Conservation (phyloP, 306 rosid species). For the Herpetospermum pedunculosum region DNA sequence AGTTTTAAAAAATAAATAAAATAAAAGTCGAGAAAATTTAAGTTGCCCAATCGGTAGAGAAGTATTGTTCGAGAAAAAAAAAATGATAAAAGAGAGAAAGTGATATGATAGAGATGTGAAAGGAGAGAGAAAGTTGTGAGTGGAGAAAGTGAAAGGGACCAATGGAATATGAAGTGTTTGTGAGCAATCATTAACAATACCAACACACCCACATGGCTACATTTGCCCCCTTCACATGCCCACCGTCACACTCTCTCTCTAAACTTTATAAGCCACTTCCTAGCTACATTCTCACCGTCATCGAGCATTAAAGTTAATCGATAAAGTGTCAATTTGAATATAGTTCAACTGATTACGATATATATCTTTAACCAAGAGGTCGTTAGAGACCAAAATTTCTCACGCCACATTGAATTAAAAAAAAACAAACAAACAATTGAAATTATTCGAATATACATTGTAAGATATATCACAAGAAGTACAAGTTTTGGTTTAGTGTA, state of each 20-base stretch:
- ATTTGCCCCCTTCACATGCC: neutral
- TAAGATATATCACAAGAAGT: neutral
- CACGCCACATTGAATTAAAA: too few species aligned
- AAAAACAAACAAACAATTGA: too few species aligned
- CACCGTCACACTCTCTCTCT: neutral
- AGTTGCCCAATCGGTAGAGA: neutral
- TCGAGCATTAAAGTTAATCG: too few species aligned
- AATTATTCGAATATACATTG: too few species aligned
- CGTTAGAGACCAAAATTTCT: too few species aligned
- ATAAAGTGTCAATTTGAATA: too few species aligned
- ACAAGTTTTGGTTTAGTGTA: neutral
- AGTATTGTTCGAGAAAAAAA: neutral
- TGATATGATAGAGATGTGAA: neutral
- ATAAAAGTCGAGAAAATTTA: too few species aligned
- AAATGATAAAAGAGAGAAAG: too few species aligned
- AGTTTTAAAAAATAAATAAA: too few species aligned
- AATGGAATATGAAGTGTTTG: neutral
- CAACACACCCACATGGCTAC: conserved; percentile 7
- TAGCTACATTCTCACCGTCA: too few species aligned
- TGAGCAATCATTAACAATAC: neutral
- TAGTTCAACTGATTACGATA: too few species aligned
- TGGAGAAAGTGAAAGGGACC: neutral
- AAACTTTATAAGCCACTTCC: neutral
- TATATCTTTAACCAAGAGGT: too few species aligned
- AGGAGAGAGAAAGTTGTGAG: neutral